Evolutionary conservation across 106 monocot genomes (phyloP).

Genomic region (Chionographis japonica): DNA sequence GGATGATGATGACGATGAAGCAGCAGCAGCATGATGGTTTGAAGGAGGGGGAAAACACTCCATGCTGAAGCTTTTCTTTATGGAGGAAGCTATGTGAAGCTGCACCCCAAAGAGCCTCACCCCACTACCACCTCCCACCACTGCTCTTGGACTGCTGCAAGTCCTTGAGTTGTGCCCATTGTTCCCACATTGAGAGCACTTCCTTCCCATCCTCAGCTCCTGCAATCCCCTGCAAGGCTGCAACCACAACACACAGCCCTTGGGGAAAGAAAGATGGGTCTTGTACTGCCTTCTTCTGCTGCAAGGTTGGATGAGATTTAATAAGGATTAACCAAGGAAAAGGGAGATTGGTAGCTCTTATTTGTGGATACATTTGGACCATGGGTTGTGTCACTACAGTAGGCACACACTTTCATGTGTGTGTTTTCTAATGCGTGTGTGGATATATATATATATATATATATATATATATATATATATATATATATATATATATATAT

Average conservation of each 20-base stretch:
- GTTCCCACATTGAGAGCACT: conserved; percentile 37
- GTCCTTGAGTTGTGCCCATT: conserved; percentile 42
- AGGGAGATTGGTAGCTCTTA: not conserved
- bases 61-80: conserved; percentile 47
- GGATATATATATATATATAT: too few relatives aligned
- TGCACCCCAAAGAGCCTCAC: conserved; percentile 42
- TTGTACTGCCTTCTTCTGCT: not conserved
- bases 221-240: not conserved
- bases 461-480: too few relatives aligned
- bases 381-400: conserved; percentile 6
- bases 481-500: too few relatives aligned
- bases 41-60: conserved; percentile 16
- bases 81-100: conserved; percentile 15
- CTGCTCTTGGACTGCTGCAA: conserved; percentile 10
- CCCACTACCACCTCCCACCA: not conserved
- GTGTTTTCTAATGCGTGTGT: not conserved
- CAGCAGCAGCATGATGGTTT: not conserved
- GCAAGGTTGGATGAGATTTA: conserved; percentile 5
- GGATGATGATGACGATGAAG: not conserved
- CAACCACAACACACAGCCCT: too few relatives aligned
- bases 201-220: conserved; percentile 21
- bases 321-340: not conserved
- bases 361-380: conserved; percentile 12
- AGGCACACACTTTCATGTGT: conserved; percentile 6
- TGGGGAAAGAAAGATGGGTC: too few relatives aligned